Percentiles rank a stretch among this genome's conserved stretches.
Evolutionary conservation across 2,329 filamentous ascomycete genomes (phyloP).

Genomic region (Nannizzia gypsea): DNA sequence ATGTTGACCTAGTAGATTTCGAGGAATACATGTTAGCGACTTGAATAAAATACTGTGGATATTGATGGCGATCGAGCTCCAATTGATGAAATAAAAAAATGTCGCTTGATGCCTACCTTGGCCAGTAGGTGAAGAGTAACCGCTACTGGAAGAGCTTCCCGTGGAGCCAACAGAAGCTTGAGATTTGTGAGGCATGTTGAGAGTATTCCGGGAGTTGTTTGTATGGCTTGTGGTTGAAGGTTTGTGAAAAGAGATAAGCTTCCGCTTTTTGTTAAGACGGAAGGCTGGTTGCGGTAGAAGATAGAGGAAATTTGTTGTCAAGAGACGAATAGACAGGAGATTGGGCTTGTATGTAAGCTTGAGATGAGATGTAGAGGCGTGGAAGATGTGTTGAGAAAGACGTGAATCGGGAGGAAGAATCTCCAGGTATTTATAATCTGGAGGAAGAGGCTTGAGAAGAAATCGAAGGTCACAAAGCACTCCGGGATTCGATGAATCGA

Average conservation of each 20-base stretch:
- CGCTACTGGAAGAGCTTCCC: background rate
- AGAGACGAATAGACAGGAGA: background rate
- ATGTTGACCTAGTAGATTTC: background rate
- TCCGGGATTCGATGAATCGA: constrained; percentile 1
- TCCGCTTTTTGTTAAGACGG: background rate
- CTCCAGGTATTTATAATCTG: constrained; percentile 5
- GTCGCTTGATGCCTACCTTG: background rate
- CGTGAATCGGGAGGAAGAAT: background rate
- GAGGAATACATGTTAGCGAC: background rate
- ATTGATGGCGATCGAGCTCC: background rate
- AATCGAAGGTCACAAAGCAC: constrained; percentile 1
- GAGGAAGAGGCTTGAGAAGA: background rate
- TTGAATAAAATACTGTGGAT: background rate
- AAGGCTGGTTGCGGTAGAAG: background rate
- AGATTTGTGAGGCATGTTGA: constrained; percentile 3
- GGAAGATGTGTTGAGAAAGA: background rate
- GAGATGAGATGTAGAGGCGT: background rate
- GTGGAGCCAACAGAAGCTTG: background rate
- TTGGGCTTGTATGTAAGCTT: constrained; percentile 1
- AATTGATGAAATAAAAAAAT: background rate
- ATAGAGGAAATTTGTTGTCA: background rate
- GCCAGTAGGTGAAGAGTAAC: background rate
- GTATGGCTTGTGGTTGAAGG: background rate
- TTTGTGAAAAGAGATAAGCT: background rate
- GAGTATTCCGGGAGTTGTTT: background rate